These are phyloP conservation scores for Colletotrichum cuscutae DNA, from an alignment of 2,329 filamentous ascomycete species.

Conservation along the genomic window DNA sequence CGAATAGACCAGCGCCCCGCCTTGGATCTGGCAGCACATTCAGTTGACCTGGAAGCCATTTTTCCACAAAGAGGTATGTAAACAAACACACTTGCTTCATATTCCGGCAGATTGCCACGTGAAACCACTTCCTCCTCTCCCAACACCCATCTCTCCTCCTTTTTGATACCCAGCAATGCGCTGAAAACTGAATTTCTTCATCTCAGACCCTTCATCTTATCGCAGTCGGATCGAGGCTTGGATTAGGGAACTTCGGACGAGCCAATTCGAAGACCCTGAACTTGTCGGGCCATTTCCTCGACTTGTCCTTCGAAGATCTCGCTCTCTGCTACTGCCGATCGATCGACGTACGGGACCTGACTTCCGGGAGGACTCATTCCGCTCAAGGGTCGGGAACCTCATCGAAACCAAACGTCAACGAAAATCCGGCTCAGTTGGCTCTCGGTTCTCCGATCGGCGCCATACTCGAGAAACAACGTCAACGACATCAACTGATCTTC, in stretches of 20 bases:
- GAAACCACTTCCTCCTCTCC: background rate
- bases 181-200: constrained; percentile 1
- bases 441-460: background rate
- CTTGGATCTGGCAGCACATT: background rate
- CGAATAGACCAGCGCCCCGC: background rate
- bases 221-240: constrained; percentile 26
- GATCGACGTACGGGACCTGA: background rate
- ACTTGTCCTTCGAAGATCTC: background rate
- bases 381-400: constrained; percentile 2
- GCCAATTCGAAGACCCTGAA: constrained; percentile 31
- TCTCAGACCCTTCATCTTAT: constrained; percentile 10
- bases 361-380: constrained; percentile 20
- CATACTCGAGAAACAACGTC: background rate
- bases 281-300: constrained; percentile 28
- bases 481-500: constrained; percentile 4
- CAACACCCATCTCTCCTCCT: background rate
- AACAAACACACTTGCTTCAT: constrained; percentile 5
- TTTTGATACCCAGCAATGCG: background rate
- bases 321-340: background rate
- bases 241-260: constrained; percentile 17
- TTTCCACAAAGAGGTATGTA: constrained; percentile 25
- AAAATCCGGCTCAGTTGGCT: background rate
- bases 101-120: background rate
- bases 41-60: background rate
- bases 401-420: background rate